Evolutionary conservation across 805 yeast genomes (phyloP).

Genomic region (Kodamaea jinghongensis): DNA sequence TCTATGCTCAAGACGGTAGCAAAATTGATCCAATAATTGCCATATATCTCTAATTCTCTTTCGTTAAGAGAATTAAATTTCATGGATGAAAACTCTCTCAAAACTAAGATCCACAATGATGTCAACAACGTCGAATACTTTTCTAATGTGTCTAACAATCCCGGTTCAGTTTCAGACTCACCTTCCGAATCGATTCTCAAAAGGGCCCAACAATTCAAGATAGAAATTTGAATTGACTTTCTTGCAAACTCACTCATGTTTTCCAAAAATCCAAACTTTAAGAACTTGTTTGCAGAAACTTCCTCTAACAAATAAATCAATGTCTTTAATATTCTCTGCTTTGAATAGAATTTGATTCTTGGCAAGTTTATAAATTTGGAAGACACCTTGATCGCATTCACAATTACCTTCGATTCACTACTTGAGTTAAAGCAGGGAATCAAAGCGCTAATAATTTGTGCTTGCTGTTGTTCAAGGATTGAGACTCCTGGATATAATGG

Average conservation of each 20-base stretch:
- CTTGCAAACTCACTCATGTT: slow-evolving; percentile 44
- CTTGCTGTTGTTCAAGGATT: slow-evolving; percentile 87
- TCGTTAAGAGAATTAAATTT: slow-evolving; percentile 47
- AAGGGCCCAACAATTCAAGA: slow-evolving; percentile 73
- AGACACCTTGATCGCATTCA: slow-evolving; percentile 72
- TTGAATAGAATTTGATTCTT: slow-evolving; percentile 42
- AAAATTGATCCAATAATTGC: slow-evolving; percentile 70
- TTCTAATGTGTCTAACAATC: slow-evolving; percentile 47
- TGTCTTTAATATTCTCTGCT: slow-evolving; percentile 55
- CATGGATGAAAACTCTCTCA: slow-evolving; percentile 70
- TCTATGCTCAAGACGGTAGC: slow-evolving; percentile 72
- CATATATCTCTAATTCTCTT: slow-evolving; percentile 48
- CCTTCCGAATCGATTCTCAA: slow-evolving; percentile 39
- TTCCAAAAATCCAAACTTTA: slow-evolving; percentile 57
- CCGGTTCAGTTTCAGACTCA: slow-evolving; percentile 32
- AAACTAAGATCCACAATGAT: slow-evolving; percentile 75
- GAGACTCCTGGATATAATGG: slow-evolving; percentile 71
- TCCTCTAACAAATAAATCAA: slow-evolving; percentile 67
- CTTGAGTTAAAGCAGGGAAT: slow-evolving; percentile 80
- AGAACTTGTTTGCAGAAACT: slow-evolving; percentile 37
- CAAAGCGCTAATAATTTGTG: slow-evolving; percentile 86
- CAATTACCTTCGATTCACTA: slow-evolving; percentile 69
- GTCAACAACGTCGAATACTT: slow-evolving; percentile 59
- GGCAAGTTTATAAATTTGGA: slow-evolving; percentile 64
- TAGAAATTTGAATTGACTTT: slow-evolving; percentile 55